Evolutionary conservation across 192 early-diverging fungal genomes (phyloP), one percentile per base, ranked within the genome.

Genomic region (Coemansia sp.): DNA sequence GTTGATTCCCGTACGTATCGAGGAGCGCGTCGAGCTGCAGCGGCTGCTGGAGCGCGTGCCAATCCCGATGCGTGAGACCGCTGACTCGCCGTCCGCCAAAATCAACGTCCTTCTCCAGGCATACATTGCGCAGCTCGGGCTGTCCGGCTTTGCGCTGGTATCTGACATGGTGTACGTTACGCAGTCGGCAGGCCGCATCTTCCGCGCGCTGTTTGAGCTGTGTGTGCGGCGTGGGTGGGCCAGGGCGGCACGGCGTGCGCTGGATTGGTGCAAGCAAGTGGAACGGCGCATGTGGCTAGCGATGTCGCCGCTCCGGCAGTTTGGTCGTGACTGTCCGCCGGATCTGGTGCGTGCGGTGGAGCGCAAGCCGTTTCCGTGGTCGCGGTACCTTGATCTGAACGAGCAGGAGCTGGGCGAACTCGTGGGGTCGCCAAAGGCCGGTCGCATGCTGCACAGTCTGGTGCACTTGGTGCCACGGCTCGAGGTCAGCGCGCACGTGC

Each of bases 121-220:
- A 1, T 92, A 98, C 75, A 95, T 99, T 51, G 95, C 95, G n/a
- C 91, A 94, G 63, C 87, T 98, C 33, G 90, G 91, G 61, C 66
- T 99, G 34, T 89, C 95, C 34, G 96, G 95, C 0, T 95, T 98
- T 77, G 95, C 97, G 12, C 82, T 99, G 37, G 93, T 95, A 63
- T 87, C 94, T n/a, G 97, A 99, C 63, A 94, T 96, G 93, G 95
- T 95, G 1, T 97, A 95, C 84, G 94, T 99, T 20, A 97, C 97
- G 18, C 96, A 98, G 80, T 92, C 90, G 61, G 95, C 94, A 18
- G 89, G 89, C 0, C 88, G 97, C 63, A 94, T 99, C 56, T 79
- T 98, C 31, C 88, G 97, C 29, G 97, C 97, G 9, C 88, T 99
- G 60, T 99, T 96, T 83, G 97, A 98, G 84, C 94, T 99, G 55